Base-by-base conservation (phyloP, 192 early-diverging fungal species). In the Mortierella claussenii region DNA sequence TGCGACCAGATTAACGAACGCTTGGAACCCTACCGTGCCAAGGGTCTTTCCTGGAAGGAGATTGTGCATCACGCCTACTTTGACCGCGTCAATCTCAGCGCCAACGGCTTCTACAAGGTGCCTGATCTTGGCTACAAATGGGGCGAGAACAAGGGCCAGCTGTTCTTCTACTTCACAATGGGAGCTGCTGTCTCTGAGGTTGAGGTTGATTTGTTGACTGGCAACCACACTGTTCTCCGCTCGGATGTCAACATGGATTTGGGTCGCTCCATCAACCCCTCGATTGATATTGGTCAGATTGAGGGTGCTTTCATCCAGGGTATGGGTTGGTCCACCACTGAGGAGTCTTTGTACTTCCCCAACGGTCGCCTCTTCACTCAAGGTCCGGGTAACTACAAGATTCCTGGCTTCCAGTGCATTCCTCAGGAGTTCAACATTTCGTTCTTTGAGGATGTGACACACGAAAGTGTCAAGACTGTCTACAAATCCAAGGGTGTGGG, bases 271-370 rank as follows among this genome's bases (percentile, higher is more conserved):
- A 86, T 96, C 42, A 96, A 96, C 73, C 92, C 92, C 27, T 91
- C 93, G 15, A 86, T 96, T 44, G 95, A 96, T 76, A 84, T 95
- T 53, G 95, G 95, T 8, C 93, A 96, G 74, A 96, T 96, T 68
- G 94, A 96, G 62, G 94, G 94, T 18, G 94, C 92, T 8, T 96
- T 94, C 78, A 78, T 88, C 6, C 93, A 94, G 67, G 94, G 93
- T 33, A 83, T 89, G 78, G 95, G 95, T 11, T 94, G 92, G 94
- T 86, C 82, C 12, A 95, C 95, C 2, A 84, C 90, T 10, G 95
- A 96, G 58, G 93, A 96, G 70, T 89, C 89, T 44, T 78, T 96
- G 32, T 85, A 90, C 71, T 89, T 81, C 60, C 93, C 93, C 4
- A 88, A 80, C 43, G 95, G 95, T 28, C 81, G 85, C n/a, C 54